Base-by-base conservation (phyloP, 1,284 basidiomycete species). In the Naganishia sp. region DNA sequence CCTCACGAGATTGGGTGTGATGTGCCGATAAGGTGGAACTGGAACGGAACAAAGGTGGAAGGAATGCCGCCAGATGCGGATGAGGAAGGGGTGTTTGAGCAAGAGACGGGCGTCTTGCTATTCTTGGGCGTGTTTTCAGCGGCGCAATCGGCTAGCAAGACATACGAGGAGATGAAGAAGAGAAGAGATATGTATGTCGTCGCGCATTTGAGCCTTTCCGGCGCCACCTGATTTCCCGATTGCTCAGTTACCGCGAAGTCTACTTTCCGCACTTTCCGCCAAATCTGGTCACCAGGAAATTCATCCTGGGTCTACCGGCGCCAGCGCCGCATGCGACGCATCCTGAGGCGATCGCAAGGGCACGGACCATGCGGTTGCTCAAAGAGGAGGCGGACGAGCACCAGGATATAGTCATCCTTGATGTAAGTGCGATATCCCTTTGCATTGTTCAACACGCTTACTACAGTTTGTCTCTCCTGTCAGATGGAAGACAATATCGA, bases 401-500 rank as follows among this genome's bases (percentile, higher is more conserved):
- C 67, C 72, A 72, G 15, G 79, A 80, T 71, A 78, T 81, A 69
- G 74, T 79, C 39, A 75, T 80, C n/a, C 72, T 81, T 2, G 74
- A 75, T 50, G 76, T 78, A 54, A 70, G 77, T 10, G 36, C 10
- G 9, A 2, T 71, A 21, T 7, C 13, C 15, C 21, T 23, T n/a
- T 50, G 39, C 28, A 44, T 16, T 18, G 21, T 23, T 28, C 31
- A 21, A 15, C 36, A 23, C 48, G 39, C 6, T 61, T 15, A 28
- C 3, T n/a, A 43, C 21, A 45, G n/a, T 13, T 42, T 55, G 5
- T 44, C 15, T 16, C 11, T 52, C 31, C 56, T 33, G 13, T 21
- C 68, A 78, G 77, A 76, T 77, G 65, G 70, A 75, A 10, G 80
- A 81, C 64, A 78, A 80, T 69, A 79, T 81, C 49, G 79, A 81